Evolutionary conservation across 1,139 yeast genomes (phyloP).

Genomic region (Yamadazyma triangularis): DNA sequence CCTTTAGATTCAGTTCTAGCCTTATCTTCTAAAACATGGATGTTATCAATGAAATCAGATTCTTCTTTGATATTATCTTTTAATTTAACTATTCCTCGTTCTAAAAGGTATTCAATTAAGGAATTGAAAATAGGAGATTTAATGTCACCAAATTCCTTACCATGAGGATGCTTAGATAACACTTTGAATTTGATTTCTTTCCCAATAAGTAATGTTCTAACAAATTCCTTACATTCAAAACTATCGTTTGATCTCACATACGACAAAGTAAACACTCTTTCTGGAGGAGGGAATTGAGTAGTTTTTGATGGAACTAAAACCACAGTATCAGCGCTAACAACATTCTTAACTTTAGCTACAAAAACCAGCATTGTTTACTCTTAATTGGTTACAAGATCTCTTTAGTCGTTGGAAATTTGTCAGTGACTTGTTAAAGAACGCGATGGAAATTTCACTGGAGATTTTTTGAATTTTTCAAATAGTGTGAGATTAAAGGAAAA

Average conservation of each 20-base stretch:
- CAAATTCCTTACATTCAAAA: conserved; percentile 56
- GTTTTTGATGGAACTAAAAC: conserved; percentile 55
- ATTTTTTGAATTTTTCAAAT: too few relatives aligned
- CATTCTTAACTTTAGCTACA: conserved; percentile 63
- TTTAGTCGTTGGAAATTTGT: too few relatives aligned
- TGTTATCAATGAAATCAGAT: conserved; percentile 21
- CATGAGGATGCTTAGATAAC: conserved; percentile 46
- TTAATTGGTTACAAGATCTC: too few relatives aligned
- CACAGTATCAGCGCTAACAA: conserved; percentile 71
- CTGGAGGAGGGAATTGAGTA: conserved; percentile 46
- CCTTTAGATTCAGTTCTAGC: conserved; percentile 53
- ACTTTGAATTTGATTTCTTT: conserved; percentile 62
- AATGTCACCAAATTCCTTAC: conserved; percentile 71
- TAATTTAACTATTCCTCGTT: conserved; percentile 59
- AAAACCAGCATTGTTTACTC: conserved; percentile 16
- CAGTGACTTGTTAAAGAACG: background rate
- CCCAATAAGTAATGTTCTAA: conserved; percentile 64
- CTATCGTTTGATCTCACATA: conserved; percentile 49
- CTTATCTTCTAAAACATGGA: conserved; percentile 33
- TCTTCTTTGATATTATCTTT: conserved; percentile 51
- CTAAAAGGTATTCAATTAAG: conserved; percentile 52
- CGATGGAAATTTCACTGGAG: too few relatives aligned
- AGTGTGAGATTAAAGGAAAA: too few relatives aligned
- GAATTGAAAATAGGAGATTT: conserved; percentile 62
- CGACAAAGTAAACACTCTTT: conserved; percentile 60